Percentiles rank a stretch among this genome's conserved stretches.
phyloP scores from a whole-genome alignment of 805 yeast genomes.

The Hanseniaspora clermontiae region DNA sequence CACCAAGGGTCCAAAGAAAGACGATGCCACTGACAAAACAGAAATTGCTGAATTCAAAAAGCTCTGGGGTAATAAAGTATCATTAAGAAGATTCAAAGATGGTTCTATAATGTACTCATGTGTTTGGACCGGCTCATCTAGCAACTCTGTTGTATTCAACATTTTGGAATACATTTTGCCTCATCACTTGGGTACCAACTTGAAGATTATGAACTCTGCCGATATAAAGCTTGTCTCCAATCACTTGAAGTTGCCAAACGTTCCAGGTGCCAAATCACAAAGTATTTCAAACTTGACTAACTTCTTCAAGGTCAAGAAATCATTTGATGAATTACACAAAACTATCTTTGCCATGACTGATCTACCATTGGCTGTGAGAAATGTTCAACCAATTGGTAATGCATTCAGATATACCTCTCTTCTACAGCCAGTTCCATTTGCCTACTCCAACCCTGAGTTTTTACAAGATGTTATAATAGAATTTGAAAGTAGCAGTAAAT shows the following conservation, averaged over 20 bases:
- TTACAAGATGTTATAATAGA: constrained; percentile 72
- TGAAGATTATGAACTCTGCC: constrained; percentile 20
- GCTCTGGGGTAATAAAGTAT: constrained; percentile 83
- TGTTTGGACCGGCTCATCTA: constrained; percentile 54
- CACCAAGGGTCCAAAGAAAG: constrained; percentile 70
- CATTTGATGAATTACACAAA: constrained; percentile 51
- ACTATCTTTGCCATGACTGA: constrained; percentile 36
- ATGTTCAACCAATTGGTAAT: constrained; percentile 63
- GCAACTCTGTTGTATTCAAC: constrained; percentile 50
- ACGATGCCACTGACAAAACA: constrained; percentile 32
- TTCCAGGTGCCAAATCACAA: constrained; percentile 45
- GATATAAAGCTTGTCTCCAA: constrained; percentile 37
- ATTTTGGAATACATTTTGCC: constrained; percentile 53
- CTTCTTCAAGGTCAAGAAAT: constrained; percentile 33
- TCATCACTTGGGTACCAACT: constrained; percentile 43
- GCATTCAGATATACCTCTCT: constrained; percentile 64
- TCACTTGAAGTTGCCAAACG: constrained; percentile 46
- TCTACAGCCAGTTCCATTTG: constrained; percentile 71
- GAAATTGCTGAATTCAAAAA: constrained; percentile 54
- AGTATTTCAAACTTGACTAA: constrained; percentile 34
- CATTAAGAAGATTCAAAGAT: constrained; percentile 83
- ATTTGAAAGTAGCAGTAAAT: constrained; percentile 76
- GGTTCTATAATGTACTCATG: constrained; percentile 85
- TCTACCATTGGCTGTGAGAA: constrained; percentile 59
- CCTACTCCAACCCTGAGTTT: constrained; percentile 60